Evolutionary conservation across 2,329 filamentous ascomycete species (phyloP).

Genomic region (Botrytis pseudocinerea): DNA sequence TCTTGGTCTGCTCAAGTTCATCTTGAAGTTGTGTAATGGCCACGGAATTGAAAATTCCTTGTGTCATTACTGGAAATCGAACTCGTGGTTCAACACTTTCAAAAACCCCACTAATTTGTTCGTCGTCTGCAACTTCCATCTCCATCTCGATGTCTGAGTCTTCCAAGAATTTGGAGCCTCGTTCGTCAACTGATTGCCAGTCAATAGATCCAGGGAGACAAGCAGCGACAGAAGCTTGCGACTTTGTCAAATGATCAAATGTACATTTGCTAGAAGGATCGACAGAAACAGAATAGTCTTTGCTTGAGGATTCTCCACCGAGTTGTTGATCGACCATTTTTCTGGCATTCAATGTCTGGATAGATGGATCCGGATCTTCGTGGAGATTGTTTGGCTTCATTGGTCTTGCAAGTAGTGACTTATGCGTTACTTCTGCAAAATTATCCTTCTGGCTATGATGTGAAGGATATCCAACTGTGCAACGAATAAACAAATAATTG

Average conservation of each 20-base stretch:
- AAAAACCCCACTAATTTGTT: neutral
- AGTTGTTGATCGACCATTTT: conserved; percentile 78
- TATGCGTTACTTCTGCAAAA: neutral
- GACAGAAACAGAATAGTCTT: conserved; percentile 61
- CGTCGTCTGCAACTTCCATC: neutral
- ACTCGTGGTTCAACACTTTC: neutral
- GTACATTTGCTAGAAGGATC: conserved; percentile 67
- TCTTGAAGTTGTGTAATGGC: conserved; percentile 9
- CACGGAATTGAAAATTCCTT: neutral
- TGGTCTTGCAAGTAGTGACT: neutral
- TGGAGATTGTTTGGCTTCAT: conserved; percentile 37
- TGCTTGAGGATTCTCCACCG: conserved; percentile 54
- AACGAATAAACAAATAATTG: neutral
- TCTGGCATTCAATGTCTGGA: conserved; percentile 61
- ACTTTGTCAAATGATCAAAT: conserved; percentile 56
- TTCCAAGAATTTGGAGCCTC: neutral
- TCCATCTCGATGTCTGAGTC: neutral
- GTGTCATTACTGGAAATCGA: conserved; percentile 3
- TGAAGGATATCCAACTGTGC: neutral
- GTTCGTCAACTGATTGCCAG: neutral
- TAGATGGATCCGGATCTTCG: conserved; percentile 35
- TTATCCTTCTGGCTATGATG: too few species aligned
- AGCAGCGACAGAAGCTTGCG: conserved; percentile 59
- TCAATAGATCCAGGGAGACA: conserved; percentile 55
- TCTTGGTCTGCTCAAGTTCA: conserved; percentile 17